Evolutionary conservation across 164 flowering plant species (phyloP).

Genomic region (Umbilicus rupestris): DNA sequence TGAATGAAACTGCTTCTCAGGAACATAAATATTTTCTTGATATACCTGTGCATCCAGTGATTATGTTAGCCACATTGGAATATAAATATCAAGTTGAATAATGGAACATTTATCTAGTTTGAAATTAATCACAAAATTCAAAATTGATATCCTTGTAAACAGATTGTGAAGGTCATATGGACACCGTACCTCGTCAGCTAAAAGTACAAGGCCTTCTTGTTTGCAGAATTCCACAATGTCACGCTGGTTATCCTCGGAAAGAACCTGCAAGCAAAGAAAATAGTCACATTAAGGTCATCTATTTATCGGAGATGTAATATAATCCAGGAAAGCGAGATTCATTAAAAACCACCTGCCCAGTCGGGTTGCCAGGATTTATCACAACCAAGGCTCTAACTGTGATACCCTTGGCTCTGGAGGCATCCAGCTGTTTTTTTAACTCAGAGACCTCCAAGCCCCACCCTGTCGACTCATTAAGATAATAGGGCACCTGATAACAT

Average conservation of each 20-base stretch:
- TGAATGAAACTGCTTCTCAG: slow-evolving; percentile 8
- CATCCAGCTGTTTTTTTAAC: slow-evolving; percentile 68
- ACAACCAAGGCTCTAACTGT: slow-evolving; percentile 91
- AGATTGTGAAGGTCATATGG: background rate
- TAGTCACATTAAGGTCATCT: background rate
- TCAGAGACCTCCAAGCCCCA: slow-evolving; percentile 94
- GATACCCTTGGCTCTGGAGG: slow-evolving; percentile 66
- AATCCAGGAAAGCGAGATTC: background rate
- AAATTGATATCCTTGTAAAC: background rate
- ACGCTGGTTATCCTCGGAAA: slow-evolving; percentile 79
- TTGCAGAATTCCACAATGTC: slow-evolving; percentile 91
- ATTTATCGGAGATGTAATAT: background rate
- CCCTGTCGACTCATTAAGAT: slow-evolving; percentile 82
- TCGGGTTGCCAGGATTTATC: slow-evolving; percentile 98
- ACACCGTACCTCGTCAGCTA: slow-evolving; percentile 84
- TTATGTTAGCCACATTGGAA: background rate
- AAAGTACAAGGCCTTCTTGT: slow-evolving; percentile 84
- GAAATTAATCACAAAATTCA: background rate
- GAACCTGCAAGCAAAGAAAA: slow-evolving; percentile 44
- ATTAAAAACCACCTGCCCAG: slow-evolving; percentile 72
- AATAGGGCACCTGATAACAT: slow-evolving; percentile 78
- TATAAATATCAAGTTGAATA: background rate
- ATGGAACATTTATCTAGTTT: background rate
- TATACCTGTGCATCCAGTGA: slow-evolving; percentile 4
- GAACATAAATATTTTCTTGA: slow-evolving; percentile 10